Evolutionary conservation across 2,329 filamentous ascomycete genomes (phyloP).

Genomic region (Leptographium lundbergii): DNA sequence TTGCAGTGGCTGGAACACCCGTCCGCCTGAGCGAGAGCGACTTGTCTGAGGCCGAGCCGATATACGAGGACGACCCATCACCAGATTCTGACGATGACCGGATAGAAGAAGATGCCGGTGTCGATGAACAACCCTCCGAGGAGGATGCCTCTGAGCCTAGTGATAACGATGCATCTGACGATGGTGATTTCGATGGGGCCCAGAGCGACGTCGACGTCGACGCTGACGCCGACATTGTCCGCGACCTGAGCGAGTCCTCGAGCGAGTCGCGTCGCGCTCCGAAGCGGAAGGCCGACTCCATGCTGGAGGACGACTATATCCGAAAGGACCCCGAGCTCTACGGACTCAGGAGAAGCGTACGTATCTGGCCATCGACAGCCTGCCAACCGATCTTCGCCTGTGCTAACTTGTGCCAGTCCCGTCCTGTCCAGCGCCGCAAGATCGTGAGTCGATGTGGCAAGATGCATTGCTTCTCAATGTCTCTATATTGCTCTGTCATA

Average conservation of each 20-base stretch:
- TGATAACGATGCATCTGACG: constrained; percentile 44
- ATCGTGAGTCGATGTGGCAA: constrained; percentile 29
- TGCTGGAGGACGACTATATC: constrained; percentile 72
- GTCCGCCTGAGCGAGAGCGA: constrained; percentile 57
- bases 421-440: constrained; percentile 44
- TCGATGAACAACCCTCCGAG: constrained; percentile 16
- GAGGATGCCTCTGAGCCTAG: constrained; percentile 36
- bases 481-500: background rate
- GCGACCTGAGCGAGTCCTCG: constrained; percentile 53
- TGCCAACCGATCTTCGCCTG: background rate
- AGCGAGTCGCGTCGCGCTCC: constrained; percentile 53
- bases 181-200: constrained; percentile 56
- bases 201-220: constrained; percentile 28
- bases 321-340: constrained; percentile 89
- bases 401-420: constrained; percentile 33
- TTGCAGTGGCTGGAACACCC: constrained; percentile 22
- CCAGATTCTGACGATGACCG: constrained; percentile 43
- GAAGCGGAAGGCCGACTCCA: constrained; percentile 55
- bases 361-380: constrained; percentile 18
- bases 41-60: constrained; percentile 54
- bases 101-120: constrained; percentile 25
- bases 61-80: constrained; percentile 31
- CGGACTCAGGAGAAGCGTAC: constrained; percentile 82
- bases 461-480: background rate
- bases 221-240: constrained; percentile 28